Conservation (phyloP, 2,329 filamentous ascomycete species). For the Monosporascus sp. region DNA sequence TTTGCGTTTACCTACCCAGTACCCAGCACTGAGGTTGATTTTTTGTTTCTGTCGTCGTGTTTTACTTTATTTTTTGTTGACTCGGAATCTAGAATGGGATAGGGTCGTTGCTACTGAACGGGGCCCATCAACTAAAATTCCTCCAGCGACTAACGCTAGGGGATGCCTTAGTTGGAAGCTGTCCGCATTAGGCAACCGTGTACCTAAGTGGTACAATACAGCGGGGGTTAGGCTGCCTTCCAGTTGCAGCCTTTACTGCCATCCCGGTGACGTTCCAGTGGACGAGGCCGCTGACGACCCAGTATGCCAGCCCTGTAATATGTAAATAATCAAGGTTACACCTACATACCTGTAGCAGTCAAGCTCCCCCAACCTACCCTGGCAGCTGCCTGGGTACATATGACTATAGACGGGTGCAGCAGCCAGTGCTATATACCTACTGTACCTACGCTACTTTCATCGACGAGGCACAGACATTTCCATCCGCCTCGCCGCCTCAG, state of each 20-base stretch:
- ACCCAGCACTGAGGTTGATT: too few species aligned
- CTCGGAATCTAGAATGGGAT: not conserved
- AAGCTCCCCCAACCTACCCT: not conserved
- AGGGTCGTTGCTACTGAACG: not conserved
- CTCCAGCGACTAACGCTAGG: not conserved
- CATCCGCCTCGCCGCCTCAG: not conserved
- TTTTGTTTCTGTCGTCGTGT: not conserved
- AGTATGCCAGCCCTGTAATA: too few species aligned
- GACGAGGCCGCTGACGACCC: too few species aligned
- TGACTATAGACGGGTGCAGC: not conserved
- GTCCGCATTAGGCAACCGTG: not conserved
- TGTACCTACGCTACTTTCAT: not conserved
- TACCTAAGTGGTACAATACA: not conserved
- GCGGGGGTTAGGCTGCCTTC: not conserved
- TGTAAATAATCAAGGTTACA: too few species aligned
- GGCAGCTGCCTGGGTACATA: not conserved
- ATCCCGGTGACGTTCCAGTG: too few species aligned
- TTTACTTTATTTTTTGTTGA: not conserved
- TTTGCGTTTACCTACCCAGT: too few species aligned
- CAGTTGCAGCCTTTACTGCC: not conserved
- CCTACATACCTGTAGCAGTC: too few species aligned
- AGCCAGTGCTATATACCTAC: not conserved
- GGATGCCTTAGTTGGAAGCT: not conserved
- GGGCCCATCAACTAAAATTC: not conserved
- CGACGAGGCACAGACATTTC: not conserved